Evolutionary conservation across 306 rosid species (phyloP).

Genomic region (Acacia confusa): DNA sequence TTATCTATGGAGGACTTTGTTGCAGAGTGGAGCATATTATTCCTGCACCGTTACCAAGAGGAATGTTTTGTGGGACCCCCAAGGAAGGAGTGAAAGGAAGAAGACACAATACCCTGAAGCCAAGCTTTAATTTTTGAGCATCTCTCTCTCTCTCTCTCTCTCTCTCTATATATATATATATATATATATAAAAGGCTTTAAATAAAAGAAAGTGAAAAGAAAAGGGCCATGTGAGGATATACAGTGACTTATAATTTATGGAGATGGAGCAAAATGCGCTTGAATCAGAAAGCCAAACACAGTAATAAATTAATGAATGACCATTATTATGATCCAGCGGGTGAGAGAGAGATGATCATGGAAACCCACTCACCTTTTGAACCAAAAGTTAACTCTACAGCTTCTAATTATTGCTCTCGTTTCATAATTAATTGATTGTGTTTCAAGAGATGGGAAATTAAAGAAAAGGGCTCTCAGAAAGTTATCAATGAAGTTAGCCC

Average conservation of each 20-base stretch:
- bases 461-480: not conserved
- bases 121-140: not conserved
- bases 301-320: not conserved
- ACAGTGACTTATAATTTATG: conserved; percentile 29
- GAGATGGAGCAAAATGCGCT: conserved; percentile 20
- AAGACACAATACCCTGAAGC: not conserved
- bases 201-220: conserved; percentile 26
- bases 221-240: conserved; percentile 27
- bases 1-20: conserved; percentile 18
- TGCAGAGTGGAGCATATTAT: conserved; percentile 47
- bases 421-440: not conserved
- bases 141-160: not conserved
- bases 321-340: not conserved
- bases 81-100: conserved; percentile 31
- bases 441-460: not conserved
- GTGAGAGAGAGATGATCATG: not conserved
- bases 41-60: conserved; percentile 54
- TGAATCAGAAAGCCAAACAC: conserved; percentile 9
- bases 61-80: conserved; percentile 76
- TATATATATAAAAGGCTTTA: conserved; percentile 37
- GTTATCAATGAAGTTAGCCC: not conserved
- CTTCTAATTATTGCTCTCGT: not conserved
- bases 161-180: not conserved
- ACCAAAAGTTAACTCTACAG: not conserved
- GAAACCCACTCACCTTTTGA: conserved; percentile 23